A percentile compares a stretch with the other conserved stretches of the same genome.
Evolutionary conservation across 1,284 basidiomycete genomes (phyloP).

Genomic region (Apiotrichum porosum): DNA sequence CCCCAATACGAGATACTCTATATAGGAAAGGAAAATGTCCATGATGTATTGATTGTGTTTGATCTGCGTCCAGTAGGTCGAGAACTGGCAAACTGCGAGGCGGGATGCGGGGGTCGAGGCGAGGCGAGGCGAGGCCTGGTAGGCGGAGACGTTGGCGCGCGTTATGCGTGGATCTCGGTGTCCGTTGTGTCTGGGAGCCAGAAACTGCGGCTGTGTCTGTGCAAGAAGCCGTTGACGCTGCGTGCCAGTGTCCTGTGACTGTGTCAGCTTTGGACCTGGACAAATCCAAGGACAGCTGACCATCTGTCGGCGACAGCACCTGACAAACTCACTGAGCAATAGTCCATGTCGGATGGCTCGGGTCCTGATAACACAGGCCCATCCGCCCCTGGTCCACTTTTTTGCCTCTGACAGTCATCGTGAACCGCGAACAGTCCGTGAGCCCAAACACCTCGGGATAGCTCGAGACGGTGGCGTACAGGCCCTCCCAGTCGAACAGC

Average conservation of each 20-base stretch:
- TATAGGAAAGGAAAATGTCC: too few species aligned
- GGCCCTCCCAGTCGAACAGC: background rate
- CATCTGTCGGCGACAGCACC: background rate
- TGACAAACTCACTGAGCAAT: background rate
- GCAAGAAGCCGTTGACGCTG: conserved; percentile 3
- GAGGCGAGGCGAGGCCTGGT: too few species aligned
- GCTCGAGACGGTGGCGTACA: background rate
- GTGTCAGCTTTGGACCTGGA: background rate
- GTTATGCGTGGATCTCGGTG: background rate
- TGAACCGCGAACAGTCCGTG: background rate
- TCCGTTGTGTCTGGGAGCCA: background rate
- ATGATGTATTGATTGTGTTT: too few species aligned
- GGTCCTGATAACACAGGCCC: background rate
- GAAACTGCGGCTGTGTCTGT: background rate
- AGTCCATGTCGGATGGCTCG: background rate
- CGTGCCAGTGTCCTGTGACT: background rate
- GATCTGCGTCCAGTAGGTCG: too few species aligned
- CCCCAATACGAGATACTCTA: too few species aligned
- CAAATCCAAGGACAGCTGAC: background rate
- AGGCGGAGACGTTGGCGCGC: too few species aligned
- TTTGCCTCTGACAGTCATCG: background rate
- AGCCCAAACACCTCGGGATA: background rate
- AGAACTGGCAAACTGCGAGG: too few species aligned
- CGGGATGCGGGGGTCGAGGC: too few species aligned
- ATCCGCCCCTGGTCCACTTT: background rate